Evolutionary conservation across 2,329 filamentous ascomycete species (phyloP), one percentile per base, ranked within the genome.

Genomic region (Herpomyces periplanetae): DNA sequence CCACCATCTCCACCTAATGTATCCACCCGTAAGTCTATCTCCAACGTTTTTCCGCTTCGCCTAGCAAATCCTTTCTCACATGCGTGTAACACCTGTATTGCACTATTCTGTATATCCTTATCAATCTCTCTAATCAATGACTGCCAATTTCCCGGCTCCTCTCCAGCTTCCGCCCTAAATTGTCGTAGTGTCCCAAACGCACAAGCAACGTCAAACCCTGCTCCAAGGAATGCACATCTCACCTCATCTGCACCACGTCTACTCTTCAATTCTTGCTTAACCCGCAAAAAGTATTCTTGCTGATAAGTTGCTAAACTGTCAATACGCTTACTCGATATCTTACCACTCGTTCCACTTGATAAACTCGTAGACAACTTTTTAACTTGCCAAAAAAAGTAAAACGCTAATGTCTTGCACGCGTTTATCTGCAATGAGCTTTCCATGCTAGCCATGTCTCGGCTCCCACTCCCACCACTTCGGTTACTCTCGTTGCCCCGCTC

Each of bases 381-480:
- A 10, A 63, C 51, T 33, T 80, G 75, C 80, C 80, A 96, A 56
- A 85, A 68, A 34, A 88, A 85, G 40, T 88, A 91, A 39, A 84
- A 69, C 17, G 71, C 49, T 19, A 63, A 48, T 2, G 59, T 49
- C 27, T 64, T 62, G 30, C 84, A 63, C 12, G 69, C 61, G n/a
- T n/a, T n/a, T n/a, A n/a, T n/a, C n/a, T n/a, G n/a, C n/a, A n/a
- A n/a, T n/a, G n/a, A n/a, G n/a, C n/a, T n/a, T n/a, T n/a, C n/a
- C n/a, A n/a, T n/a, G n/a, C n/a, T n/a, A n/a, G n/a, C n/a, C n/a
- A n/a, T n/a, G n/a, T n/a, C n/a, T n/a, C n/a, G n/a, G n/a, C n/a
- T n/a, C n/a, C n/a, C n/a, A n/a, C n/a, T n/a, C n/a, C n/a, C n/a
- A n/a, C n/a, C n/a, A n/a, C n/a, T n/a, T n/a, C n/a, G n/a, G n/a